Evolutionary conservation across 2,329 filamentous ascomycete species (phyloP).

Genomic region (Byssochlamys sp.): DNA sequence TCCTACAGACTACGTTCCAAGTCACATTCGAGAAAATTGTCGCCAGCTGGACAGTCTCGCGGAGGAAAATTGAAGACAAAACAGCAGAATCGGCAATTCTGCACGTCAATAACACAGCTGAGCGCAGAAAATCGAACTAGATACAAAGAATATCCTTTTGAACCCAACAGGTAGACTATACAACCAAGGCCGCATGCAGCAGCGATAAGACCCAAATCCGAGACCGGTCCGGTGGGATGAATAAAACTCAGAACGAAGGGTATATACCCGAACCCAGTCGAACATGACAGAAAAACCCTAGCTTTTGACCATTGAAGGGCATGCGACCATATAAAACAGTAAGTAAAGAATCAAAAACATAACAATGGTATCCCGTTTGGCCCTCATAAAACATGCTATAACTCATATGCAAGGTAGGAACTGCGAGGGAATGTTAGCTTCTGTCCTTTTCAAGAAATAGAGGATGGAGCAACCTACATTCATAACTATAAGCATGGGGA

Average conservation of each 20-base stretch:
- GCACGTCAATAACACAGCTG: not conserved
- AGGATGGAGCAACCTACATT: conserved; percentile 60
- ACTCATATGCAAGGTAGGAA: conserved; percentile 40
- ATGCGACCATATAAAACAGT: not conserved
- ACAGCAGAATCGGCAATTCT: not conserved
- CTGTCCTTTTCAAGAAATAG: conserved; percentile 3
- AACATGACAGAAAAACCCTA: not conserved
- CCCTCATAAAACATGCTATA: not conserved
- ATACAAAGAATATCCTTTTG: not conserved
- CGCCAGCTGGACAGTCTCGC: too few species aligned
- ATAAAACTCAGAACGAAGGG: not conserved
- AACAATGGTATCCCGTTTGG: conserved; percentile 2
- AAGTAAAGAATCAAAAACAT: not conserved
- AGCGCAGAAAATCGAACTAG: not conserved
- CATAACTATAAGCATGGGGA: conserved; percentile 96
- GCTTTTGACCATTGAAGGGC: not conserved
- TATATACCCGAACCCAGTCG: not conserved
- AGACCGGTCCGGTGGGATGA: not conserved
- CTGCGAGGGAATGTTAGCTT: conserved; percentile 13
- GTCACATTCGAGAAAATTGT: too few species aligned
- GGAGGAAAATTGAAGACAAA: not conserved
- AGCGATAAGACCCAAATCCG: not conserved
- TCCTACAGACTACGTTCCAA: too few species aligned
- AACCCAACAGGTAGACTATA: not conserved
- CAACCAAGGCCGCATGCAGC: not conserved